Evolutionary conservation across 2,329 filamentous ascomycete species (phyloP).

Genomic region (Pyrenophora tritici-repentis): DNA sequence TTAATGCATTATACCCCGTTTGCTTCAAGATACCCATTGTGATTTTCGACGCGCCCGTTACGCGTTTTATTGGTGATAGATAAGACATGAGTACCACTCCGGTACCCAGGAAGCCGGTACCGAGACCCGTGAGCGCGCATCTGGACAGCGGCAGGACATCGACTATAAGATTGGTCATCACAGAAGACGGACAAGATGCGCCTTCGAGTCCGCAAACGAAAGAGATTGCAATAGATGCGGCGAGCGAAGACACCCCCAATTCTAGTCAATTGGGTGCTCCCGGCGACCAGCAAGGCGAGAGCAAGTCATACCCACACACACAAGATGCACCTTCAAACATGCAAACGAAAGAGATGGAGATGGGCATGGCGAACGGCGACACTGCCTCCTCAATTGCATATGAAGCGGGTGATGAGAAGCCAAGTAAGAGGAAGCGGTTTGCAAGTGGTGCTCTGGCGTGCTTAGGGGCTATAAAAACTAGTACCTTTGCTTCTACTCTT

Average conservation of each 20-base stretch:
- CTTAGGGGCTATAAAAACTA: constrained; percentile 18
- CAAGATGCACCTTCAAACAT: constrained; percentile 1
- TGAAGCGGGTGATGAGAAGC: background rate
- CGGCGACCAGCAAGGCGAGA: no score
- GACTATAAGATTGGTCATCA: constrained; percentile 16
- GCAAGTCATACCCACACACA: background rate
- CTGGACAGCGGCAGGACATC: constrained; percentile 11
- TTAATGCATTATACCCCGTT: constrained; percentile 4
- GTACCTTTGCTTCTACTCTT: constrained; percentile 27
- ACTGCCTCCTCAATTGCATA: background rate
- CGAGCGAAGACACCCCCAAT: no score
- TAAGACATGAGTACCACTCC: constrained; percentile 27
- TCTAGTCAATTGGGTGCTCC: no score
- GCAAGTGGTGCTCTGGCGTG: constrained; percentile 3
- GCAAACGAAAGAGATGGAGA: constrained; percentile 2
- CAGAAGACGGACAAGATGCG: constrained; percentile 15
- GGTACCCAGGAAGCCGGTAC: constrained; percentile 29
- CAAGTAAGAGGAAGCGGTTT: background rate
- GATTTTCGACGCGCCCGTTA: constrained; percentile 4
- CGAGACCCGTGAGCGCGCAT: constrained; percentile 26
- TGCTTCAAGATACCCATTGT: constrained; percentile 17
- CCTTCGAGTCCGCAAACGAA: constrained; percentile 3
- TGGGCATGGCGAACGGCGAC: background rate
- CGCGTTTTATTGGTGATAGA: constrained; percentile 14
- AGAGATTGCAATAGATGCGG: background rate